Conservation (phyloP, 2,329 filamentous ascomycete species). For the Cercospora zeae-maydis region DNA sequence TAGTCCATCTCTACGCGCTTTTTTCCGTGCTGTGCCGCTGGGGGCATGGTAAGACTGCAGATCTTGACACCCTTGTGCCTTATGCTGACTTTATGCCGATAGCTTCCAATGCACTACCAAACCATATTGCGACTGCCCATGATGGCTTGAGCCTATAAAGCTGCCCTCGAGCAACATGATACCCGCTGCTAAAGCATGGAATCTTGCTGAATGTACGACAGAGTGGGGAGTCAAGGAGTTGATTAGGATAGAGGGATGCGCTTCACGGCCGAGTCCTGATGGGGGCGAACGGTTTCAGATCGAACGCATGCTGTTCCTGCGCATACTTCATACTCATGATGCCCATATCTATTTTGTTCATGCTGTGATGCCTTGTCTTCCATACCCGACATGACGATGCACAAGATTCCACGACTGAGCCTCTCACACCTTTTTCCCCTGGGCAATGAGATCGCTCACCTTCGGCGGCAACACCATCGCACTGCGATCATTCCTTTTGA, state of each 20-base stretch:
- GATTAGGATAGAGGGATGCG: not conserved
- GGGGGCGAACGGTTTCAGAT: not conserved
- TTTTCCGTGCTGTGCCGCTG: constrained; percentile 9
- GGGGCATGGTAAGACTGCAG: not conserved
- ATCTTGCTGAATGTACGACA: not conserved
- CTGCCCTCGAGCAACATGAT: not conserved
- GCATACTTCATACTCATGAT: not conserved
- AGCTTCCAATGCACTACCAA: constrained; percentile 21
- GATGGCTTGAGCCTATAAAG: not conserved
- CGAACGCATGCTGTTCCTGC: not conserved
- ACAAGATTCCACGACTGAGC: too few relatives aligned
- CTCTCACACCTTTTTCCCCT: constrained; percentile 49
- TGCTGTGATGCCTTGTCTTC: not conserved
- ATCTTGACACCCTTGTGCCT: not conserved
- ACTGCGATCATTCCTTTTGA: constrained; percentile 82
- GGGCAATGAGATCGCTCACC: constrained; percentile 56
- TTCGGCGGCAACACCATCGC: constrained; percentile 86
- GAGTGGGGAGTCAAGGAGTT: not conserved
- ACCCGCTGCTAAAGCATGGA: not conserved
- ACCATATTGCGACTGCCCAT: constrained; percentile 21
- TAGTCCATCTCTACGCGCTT: constrained; percentile 1
- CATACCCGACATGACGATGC: too few relatives aligned
- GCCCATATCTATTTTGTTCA: not conserved
- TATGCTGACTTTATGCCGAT: not conserved
- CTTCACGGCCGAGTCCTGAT: not conserved